phyloP scores from a whole-genome alignment of 1,284 basidiomycete genomes.

The Meira miltonrushii region DNA sequence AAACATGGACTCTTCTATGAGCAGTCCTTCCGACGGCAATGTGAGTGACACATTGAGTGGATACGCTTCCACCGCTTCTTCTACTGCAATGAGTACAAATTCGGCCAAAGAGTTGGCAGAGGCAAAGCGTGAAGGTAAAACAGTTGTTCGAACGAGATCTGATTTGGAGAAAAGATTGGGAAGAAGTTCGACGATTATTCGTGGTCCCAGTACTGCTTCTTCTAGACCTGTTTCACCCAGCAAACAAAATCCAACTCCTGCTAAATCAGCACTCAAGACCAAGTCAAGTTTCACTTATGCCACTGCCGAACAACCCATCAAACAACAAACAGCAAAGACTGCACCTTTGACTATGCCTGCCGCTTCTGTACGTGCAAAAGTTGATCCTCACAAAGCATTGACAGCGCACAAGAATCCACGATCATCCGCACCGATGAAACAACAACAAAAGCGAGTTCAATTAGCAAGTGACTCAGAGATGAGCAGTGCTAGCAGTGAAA shows the following conservation, averaged over 20 bases:
- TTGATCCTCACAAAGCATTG: not conserved
- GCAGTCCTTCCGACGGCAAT: not conserved
- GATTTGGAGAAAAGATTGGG: not conserved
- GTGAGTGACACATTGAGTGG: not conserved
- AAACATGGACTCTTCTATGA: not conserved
- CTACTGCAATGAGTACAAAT: too few relatives aligned
- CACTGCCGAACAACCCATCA: conserved; percentile 22
- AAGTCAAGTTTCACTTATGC: conserved; percentile 29
- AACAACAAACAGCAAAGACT: not conserved
- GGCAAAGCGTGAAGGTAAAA: not conserved
- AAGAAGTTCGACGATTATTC: conserved; percentile 14
- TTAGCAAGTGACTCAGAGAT: not conserved
- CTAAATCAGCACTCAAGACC: conserved; percentile 18
- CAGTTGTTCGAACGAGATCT: not conserved
- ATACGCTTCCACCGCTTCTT: too few relatives aligned
- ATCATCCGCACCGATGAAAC: not conserved
- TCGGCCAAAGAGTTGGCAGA: not conserved
- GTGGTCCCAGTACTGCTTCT: conserved; percentile 10
- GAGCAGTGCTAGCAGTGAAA: not conserved
- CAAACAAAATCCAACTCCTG: conserved; percentile 10
- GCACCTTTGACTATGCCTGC: not conserved
- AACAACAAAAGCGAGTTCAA: not conserved
- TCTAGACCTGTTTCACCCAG: conserved; percentile 15
- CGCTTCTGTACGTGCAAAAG: not conserved
- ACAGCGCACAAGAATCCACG: not conserved